Base-by-base conservation (phyloP, 2,329 filamentous ascomycete species). In the Trichoderma atrobrunneum region DNA sequence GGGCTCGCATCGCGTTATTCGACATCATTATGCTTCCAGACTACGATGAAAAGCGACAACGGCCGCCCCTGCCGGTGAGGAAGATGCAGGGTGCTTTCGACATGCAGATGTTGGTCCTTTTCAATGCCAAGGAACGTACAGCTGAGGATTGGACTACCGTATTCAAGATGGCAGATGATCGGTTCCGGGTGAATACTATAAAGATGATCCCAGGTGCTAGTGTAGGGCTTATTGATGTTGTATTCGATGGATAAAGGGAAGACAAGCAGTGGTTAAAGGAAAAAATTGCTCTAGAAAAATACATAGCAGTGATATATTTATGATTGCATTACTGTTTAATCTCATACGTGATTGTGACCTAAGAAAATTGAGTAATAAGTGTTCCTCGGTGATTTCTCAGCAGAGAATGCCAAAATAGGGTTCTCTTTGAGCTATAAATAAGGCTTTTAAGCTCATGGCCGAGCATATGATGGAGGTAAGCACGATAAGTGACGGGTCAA, bases 401-500 rank as follows among this genome's bases (percentile, higher is more conserved):
- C 3, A 16, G 36, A 39, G 36, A 18, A 18, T 39, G 36, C 4
- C 7, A 7, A 39, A 39, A 39, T 43, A 10, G 7, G 18, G 39
- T 43, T 43, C 1, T 43, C 16, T 10, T n/a, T n/a, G 3, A 43
- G 39, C 7, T 43, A 43, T n/a, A 8, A 18, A 16, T 18, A 39
- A 3, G 14, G 36, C 36, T 18, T 8, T 7, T 14, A 4, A 7
- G 36, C 14, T 16, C 16, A 39, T 3, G 36, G 7, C 16, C 16
- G 1, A 39, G 43, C 8, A 12, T 14, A 51, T 0, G 43, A 21
- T 3, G 21, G 0, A 48, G 2, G 1, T 24, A 5, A n/a, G 43
- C 7, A 48, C 8, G 2, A 12, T 24, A 1, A 3, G 5, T 7
- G 11, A 7, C 3, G 2, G n/a, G 1, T 10, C 7, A 11, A 51